Base-by-base conservation (phyloP, 1,284 basidiomycete species). In the Trichosporon asahii region DNA sequence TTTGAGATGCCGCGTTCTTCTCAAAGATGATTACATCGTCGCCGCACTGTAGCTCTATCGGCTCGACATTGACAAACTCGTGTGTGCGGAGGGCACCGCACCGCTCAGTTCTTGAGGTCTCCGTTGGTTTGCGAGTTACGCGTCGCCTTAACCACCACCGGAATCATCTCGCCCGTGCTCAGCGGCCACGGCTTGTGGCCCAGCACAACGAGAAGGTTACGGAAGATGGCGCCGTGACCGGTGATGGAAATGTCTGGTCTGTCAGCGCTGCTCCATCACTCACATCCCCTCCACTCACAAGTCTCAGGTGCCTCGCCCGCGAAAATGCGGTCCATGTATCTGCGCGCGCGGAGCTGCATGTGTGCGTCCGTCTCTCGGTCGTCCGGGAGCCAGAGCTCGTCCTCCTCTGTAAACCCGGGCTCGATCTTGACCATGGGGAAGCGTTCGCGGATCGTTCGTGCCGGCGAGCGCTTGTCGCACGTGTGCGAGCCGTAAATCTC, bases 391-490 rank as follows among this genome's bases (percentile, higher is more conserved):
- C 91, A 94, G 0, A 91, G 82, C 27, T 86, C 81, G 79, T 95
- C 93, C 25, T 89, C 85, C 77, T 95, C 93, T 0, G 87, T 83
- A 72, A 95, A 90, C 0, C 86, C 87, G 0, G 84, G 78, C 76
- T 94, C 91, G 69, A 94, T 88, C 0, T 66, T 73, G 77, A 90
- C 90, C 5, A 82, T 78, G 0, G 91, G 90, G 75, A 91, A 94
- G 1, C 85, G 79, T 0, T 78, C 73, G 0, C 80, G 72, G 66
- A 95, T 89, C 65, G 87, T 85, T 0, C 88, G 85, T 67, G 90
- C 79, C 23, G 73, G 75, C 14, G 77, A 76, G 46, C 82, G 70
- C 69, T 77, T 71, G 71, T 84, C 82, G 67, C 82, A 83, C 31
- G 82, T 83, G 72, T 84, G 81, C 68, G 75, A 76, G 14, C 82